A percentile compares a stretch with the other conserved stretches of the same genome.
Conservation (phyloP, 2,329 filamentous ascomycete genomes). For the Cytospora leucostoma region DNA sequence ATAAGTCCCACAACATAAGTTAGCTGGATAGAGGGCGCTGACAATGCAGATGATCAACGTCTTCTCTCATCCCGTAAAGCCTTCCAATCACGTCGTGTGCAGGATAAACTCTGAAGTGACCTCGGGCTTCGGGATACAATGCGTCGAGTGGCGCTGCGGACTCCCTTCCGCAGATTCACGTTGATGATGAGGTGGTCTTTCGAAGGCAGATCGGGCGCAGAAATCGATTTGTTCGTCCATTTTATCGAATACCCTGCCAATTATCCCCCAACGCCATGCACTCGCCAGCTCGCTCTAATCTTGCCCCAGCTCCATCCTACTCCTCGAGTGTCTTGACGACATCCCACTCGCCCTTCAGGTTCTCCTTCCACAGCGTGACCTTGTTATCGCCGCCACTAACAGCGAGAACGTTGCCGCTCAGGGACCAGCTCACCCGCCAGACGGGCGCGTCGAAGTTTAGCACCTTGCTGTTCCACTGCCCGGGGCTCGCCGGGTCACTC, state of each 20-base stretch:
- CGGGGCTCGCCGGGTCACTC: constrained; percentile 63
- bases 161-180: no score
- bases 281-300: background rate
- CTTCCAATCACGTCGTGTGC: background rate
- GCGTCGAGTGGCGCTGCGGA: no score
- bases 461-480: constrained; percentile 82
- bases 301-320: constrained; percentile 44
- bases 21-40: no score
- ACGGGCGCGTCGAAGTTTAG: constrained; percentile 86
- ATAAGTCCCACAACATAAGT: no score
- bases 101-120: background rate
- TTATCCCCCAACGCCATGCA: constrained; percentile 24
- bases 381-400: constrained; percentile 95
- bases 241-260: constrained; percentile 18
- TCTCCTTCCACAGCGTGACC: constrained; percentile 98
- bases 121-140: background rate
- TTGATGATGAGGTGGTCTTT: constrained; percentile 6
- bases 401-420: constrained; percentile 94
- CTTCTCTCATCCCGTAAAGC: no score
- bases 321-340: constrained; percentile 96
- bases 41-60: no score
- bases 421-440: constrained; percentile 97
- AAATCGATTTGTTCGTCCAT: constrained; percentile 2
- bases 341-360: constrained; percentile 94
- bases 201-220: constrained; percentile 1